phyloP scores from a whole-genome alignment of 2,329 filamentous ascomycete species.

The Pseudogymnoascus sp. region DNA sequence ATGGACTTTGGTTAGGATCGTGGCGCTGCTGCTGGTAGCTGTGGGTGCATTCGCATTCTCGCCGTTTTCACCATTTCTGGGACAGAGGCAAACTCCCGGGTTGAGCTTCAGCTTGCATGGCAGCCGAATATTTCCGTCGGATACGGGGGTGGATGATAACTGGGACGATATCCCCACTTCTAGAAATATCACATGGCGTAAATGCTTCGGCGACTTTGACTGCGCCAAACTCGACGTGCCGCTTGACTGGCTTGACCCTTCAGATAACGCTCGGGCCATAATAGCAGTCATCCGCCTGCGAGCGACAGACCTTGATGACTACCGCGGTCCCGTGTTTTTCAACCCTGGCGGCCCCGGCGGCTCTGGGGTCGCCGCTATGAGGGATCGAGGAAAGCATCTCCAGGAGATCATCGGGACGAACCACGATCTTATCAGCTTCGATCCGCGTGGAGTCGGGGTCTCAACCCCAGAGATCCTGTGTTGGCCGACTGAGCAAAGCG shows the following conservation, averaged over 20 bases:
- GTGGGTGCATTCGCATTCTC: not conserved
- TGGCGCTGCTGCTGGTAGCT: not conserved
- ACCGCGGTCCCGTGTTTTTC: slow-evolving; percentile 30
- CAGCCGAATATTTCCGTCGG: not conserved
- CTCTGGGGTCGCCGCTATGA: slow-evolving; percentile 29
- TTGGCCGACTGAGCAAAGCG: slow-evolving; percentile 36
- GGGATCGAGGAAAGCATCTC: slow-evolving; percentile 23
- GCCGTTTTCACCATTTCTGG: not conserved
- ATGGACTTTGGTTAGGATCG: not conserved
- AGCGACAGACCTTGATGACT: slow-evolving; percentile 17
- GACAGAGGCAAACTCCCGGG: not conserved
- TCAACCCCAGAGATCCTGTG: slow-evolving; percentile 44
- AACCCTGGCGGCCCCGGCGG: slow-evolving; percentile 42
- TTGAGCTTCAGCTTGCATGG: not conserved
- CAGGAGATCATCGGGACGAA: slow-evolving; percentile 32
- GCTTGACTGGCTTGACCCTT: slow-evolving; percentile 20
- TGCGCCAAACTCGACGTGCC: slow-evolving; percentile 11
- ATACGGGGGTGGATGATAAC: not conserved
- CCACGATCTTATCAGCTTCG: slow-evolving; percentile 39
- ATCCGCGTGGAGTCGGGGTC: slow-evolving; percentile 41
- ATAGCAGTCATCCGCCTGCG: slow-evolving; percentile 18
- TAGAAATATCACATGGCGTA: not conserved
- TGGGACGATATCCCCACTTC: not conserved
- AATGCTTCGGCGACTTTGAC: not conserved
- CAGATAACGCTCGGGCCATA: slow-evolving; percentile 12